phyloP scores from a whole-genome alignment of 1,139 yeast species.

The Yamadazyma atlantica region DNA sequence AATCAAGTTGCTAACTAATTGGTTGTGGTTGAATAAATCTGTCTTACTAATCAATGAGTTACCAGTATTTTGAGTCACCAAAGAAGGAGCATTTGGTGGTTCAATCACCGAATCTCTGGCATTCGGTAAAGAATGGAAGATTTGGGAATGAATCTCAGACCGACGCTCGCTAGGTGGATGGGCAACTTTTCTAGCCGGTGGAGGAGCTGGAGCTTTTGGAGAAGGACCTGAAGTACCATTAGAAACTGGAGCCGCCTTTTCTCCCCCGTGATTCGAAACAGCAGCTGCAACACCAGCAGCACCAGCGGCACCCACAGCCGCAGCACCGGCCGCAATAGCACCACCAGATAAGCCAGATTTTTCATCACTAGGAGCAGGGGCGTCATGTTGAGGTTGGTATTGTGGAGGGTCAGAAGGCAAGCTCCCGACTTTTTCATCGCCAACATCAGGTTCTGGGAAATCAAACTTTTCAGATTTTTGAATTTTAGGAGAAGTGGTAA shows the following conservation, averaged over 20 bases:
- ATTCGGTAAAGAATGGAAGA: conserved; percentile 51
- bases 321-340: conserved; percentile 10
- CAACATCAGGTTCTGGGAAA: conserved; percentile 21
- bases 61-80: conserved; percentile 35
- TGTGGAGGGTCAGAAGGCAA: conserved; percentile 1
- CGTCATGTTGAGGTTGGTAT: background rate
- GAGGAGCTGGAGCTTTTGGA: conserved; percentile 44
- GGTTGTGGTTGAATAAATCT: conserved; percentile 31
- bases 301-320: conserved; percentile 5
- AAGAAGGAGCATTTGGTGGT: conserved; percentile 9
- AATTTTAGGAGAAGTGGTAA: conserved; percentile 27
- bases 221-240: conserved; percentile 1
- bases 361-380: background rate
- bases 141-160: conserved; percentile 35
- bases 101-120: conserved; percentile 38
- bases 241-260: background rate
- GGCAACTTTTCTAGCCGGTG: conserved; percentile 65
- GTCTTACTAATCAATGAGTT: conserved; percentile 28
- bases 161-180: conserved; percentile 20
- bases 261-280: background rate
- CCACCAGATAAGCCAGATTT: conserved; percentile 2
- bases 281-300: conserved; percentile 3
- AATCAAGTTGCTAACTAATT: conserved; percentile 47
- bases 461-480: conserved; percentile 17
- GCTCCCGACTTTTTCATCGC: conserved; percentile 5